phyloP scores from a whole-genome alignment of 164 flowering plant genomes.

The Magnolia kwangsiensis region DNA sequence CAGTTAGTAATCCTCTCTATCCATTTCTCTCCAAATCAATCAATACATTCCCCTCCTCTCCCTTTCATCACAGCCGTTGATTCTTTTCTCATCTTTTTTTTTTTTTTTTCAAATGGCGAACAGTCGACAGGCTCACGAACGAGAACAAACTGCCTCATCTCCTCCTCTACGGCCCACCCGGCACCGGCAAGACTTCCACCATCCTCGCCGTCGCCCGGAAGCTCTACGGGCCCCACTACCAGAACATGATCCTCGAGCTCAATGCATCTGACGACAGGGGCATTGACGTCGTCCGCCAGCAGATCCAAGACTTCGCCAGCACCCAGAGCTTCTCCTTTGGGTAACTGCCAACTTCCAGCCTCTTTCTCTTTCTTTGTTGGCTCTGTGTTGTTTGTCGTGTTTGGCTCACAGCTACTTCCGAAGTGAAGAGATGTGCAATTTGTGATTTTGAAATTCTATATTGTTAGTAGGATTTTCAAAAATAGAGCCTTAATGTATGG shows the following conservation, averaged over 20 bases:
- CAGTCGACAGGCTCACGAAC: constrained; percentile 74
- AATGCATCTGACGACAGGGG: constrained; percentile 98
- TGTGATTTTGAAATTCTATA: no score
- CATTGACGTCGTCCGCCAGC: constrained; percentile 88
- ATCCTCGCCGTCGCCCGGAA: constrained; percentile 92
- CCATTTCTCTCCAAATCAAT: neutral
- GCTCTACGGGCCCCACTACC: constrained; percentile 72
- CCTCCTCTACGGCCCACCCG: constrained; percentile 92
- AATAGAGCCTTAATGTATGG: no score
- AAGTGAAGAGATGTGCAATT: no score
- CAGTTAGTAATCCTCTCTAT: constrained; percentile 33
- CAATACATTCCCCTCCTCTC: no score
- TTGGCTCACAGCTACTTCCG: no score
- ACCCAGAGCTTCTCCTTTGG: constrained; percentile 97
- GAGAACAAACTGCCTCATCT: constrained; percentile 93
- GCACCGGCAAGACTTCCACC: constrained; percentile 97
- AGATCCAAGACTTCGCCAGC: constrained; percentile 97
- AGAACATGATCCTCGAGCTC: constrained; percentile 89
- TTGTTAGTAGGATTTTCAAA: no score
- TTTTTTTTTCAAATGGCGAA: neutral
- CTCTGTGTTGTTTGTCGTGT: neutral
- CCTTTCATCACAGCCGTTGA: no score
- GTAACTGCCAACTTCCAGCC: constrained; percentile 24
- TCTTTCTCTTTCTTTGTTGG: neutral
- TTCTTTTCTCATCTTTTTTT: neutral